Conservation (phyloP, 495 filamentous ascomycete genomes). For the Penicillium lividum region DNA sequence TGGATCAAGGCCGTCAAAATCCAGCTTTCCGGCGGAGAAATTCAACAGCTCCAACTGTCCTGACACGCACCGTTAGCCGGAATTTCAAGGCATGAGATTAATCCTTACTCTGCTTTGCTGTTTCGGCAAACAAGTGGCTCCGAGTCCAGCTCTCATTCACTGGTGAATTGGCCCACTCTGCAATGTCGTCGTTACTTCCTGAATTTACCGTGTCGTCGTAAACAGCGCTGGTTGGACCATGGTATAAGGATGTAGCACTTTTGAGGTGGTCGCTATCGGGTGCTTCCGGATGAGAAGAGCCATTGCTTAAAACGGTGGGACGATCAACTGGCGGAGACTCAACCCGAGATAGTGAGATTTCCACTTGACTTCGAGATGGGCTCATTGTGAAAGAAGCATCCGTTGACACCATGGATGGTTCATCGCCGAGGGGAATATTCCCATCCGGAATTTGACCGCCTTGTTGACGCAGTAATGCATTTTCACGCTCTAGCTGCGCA, state of each 20-base stretch:
- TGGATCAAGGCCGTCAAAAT: conserved; percentile 43
- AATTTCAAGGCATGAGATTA: background rate
- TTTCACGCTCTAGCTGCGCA: conserved; percentile 29
- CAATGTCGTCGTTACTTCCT: conserved; percentile 10
- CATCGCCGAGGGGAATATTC: background rate
- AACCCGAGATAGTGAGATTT: conserved; percentile 5
- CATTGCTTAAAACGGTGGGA: conserved; percentile 10
- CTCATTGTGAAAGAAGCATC: conserved; percentile 12
- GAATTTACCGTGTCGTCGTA: conserved; percentile 31
- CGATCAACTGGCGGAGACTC: conserved; percentile 15
- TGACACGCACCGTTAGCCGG: conserved; percentile 1
- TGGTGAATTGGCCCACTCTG: conserved; percentile 1
- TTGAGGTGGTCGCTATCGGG: conserved; percentile 21
- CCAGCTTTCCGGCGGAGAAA: conserved; percentile 28
- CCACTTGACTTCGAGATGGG: conserved; percentile 6
- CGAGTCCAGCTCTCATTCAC: conserved; percentile 22
- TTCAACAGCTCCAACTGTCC: conserved; percentile 36
- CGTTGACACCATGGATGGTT: conserved; percentile 6
- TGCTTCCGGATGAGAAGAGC: conserved; percentile 25
- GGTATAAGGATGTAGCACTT: conserved; percentile 27
- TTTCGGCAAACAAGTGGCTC: conserved; percentile 29
- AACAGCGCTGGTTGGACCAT: conserved; percentile 33
- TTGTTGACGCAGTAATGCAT: conserved; percentile 24
- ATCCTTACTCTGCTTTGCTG: conserved; percentile 30
- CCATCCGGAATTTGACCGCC: conserved; percentile 1